Conservation (phyloP, 176 grass and related monocot species). For the Microstegium vimineum region DNA sequence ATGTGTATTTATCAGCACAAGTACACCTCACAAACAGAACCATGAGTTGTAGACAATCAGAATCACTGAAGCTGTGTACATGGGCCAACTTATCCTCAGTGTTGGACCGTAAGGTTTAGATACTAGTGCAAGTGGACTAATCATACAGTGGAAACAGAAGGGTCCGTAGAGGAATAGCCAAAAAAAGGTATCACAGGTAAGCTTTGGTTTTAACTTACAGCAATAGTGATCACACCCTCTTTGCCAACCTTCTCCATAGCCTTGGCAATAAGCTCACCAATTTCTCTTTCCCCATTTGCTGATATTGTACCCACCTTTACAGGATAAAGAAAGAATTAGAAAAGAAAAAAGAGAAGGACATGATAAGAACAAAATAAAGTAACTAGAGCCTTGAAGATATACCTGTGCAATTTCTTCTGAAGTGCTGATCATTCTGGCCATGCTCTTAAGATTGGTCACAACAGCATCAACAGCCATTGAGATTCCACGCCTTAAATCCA, state of each 20-base stretch:
- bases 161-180: background rate
- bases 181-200: background rate
- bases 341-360: constrained; percentile 2
- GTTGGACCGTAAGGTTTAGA: background rate
- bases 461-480: constrained; percentile 98
- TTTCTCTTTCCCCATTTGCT: constrained; percentile 94
- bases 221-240: constrained; percentile 96
- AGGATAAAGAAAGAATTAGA: background rate
- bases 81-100: background rate
- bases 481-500: constrained; percentile 97
- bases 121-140: background rate
- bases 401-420: constrained; percentile 97
- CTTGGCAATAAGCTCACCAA: constrained; percentile 95
- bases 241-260: constrained; percentile 99
- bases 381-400: constrained; percentile 36
- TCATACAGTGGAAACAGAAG: background rate
- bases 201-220: constrained; percentile 46
- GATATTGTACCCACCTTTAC: constrained; percentile 97
- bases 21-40: background rate
- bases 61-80: background rate
- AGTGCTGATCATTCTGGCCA: constrained; percentile 91
- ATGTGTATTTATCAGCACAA: background rate
- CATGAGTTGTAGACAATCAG: background rate
- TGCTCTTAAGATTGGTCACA: constrained; percentile 82
- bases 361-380: constrained; percentile 25